Evolutionary conservation across 164 flowering plant species (phyloP), one percentile per base, ranked within the genome.

Genomic region (Umbilicus rupestris): DNA sequence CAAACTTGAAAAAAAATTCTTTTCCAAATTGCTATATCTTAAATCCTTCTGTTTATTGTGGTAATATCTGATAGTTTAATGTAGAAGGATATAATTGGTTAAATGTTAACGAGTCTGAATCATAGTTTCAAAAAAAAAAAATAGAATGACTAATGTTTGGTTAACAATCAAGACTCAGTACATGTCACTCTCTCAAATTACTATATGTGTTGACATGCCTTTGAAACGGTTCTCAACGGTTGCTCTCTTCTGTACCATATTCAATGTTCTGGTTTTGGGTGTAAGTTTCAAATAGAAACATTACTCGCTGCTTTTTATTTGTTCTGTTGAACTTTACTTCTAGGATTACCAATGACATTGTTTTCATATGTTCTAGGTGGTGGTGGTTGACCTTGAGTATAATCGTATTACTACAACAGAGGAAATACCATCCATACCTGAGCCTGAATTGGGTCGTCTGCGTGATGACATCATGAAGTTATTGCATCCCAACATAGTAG

Each of bases 341-440:
- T 28, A 28, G 19, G 17, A 14, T 28, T 55, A 2, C 12, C 29
- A 55, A 16, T 3, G 1, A 33, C 12, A 26, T 55, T 10, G 17
- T 66, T 16, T 59, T 77, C 49, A 31, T 65, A 3, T 73, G 30
- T 70, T 83, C 60, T 79, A 94, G 99, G 99, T 94, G 47, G 97
- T 89, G 64, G 86, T 94, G 65, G 96, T 94, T 66, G 99, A 94
- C 75, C 96, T 94, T 66, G 99, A 92, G 70, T 80, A 78, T 64
- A 94, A 94, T 67, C 79, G 75, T 46, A 85, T 94, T 66, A 83
- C 84, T 26, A 85, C 99, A 47, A 45, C 99, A n/a, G 99, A 94
- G 79, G 99, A 94, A 46, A 91, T 94, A 70, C 96, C 97, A 68
- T 84, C 90, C 33, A 77, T 94, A 70, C 99, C 99, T 68, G 99